A percentile compares a stretch with the other conserved stretches of the same genome.
phyloP scores from a whole-genome alignment of 2,329 filamentous ascomycete genomes.

The Ascochyta lentis region DNA sequence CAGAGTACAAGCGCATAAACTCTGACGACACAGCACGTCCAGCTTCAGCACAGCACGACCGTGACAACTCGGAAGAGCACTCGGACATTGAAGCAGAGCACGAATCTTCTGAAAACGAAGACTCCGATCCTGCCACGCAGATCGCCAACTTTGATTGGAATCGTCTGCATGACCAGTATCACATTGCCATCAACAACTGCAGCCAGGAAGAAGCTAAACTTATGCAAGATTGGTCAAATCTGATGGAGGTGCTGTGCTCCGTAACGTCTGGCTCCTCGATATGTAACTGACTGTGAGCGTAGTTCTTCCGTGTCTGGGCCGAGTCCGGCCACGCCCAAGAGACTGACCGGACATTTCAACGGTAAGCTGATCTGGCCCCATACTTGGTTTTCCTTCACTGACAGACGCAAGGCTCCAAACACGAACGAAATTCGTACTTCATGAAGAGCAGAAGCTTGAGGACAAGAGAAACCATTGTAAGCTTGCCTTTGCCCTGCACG shows the following conservation, averaged over 20 bases:
- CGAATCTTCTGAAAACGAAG: conserved; percentile 9
- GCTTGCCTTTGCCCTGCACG: conserved; percentile 36
- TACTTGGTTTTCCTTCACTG: background rate
- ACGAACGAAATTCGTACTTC: conserved; percentile 75
- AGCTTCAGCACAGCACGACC: conserved; percentile 31
- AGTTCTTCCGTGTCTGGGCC: conserved; percentile 86
- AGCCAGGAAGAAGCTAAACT: conserved; percentile 69
- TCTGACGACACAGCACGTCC: conserved; percentile 38
- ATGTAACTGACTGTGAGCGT: conserved; percentile 16
- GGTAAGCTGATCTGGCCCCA: conserved; percentile 55
- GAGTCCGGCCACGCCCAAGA: conserved; percentile 74
- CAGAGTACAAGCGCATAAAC: conserved; percentile 15
- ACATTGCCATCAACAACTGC: conserved; percentile 68
- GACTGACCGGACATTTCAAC: conserved; percentile 76
- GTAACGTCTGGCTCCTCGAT: background rate
- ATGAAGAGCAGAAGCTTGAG: conserved; percentile 73
- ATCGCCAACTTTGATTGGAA: conserved; percentile 75
- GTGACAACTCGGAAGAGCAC: conserved; percentile 19
- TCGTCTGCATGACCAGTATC: conserved; percentile 74
- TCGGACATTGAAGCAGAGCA: conserved; percentile 3
- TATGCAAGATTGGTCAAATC: conserved; percentile 68
- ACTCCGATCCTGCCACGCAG: conserved; percentile 35
- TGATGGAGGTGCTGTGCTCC: conserved; percentile 42
- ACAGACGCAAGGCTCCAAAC: conserved; percentile 71
- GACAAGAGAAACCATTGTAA: conserved; percentile 82